A percentile compares a stretch with the other conserved stretches of the same genome.
Conservation (phyloP, 1,284 basidiomycete species). For the Papiliotrema flavescens region DNA sequence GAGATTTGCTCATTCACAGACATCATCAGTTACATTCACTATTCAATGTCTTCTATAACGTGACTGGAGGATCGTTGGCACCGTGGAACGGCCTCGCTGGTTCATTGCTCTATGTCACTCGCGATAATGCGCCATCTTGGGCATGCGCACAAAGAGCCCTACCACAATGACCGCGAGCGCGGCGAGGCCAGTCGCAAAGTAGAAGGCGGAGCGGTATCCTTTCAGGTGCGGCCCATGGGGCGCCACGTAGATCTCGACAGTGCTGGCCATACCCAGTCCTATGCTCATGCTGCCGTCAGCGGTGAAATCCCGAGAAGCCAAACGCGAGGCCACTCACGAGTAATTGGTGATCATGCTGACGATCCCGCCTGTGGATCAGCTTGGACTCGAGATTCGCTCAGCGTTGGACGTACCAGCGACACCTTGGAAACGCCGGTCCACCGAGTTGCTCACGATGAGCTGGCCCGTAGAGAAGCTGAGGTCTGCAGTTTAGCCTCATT, state of each 20-base stretch:
- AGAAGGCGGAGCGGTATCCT: constrained; percentile 19
- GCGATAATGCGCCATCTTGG: constrained; percentile 3
- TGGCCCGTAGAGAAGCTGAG: constrained; percentile 22
- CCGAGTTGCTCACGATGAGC: constrained; percentile 24
- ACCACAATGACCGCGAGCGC: constrained; percentile 15
- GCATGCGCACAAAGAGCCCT: constrained; percentile 20
- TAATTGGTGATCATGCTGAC: constrained; percentile 3
- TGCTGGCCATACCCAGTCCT: constrained; percentile 19
- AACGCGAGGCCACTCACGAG: not conserved
- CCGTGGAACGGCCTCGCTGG: too few species aligned
- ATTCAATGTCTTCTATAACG: too few species aligned
- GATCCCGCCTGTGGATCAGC: not conserved
- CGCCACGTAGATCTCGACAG: constrained; percentile 15
- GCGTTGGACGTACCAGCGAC: constrained; percentile 16
- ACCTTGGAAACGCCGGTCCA: constrained; percentile 19
- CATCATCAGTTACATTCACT: too few species aligned
- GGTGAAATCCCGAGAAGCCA: not conserved
- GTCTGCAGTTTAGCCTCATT: constrained; percentile 4
- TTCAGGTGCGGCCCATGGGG: constrained; percentile 3
- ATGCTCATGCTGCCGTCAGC: constrained; percentile 5
- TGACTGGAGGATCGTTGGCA: too few species aligned
- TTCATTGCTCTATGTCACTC: too few species aligned
- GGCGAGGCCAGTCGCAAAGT: constrained; percentile 10
- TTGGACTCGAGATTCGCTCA: not conserved
- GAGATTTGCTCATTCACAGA: too few species aligned